Evolutionary conservation across 371 early-diverging fungal species (phyloP), one percentile per base, ranked within the genome.

Genomic region (Apophysomyces variabilis): DNA sequence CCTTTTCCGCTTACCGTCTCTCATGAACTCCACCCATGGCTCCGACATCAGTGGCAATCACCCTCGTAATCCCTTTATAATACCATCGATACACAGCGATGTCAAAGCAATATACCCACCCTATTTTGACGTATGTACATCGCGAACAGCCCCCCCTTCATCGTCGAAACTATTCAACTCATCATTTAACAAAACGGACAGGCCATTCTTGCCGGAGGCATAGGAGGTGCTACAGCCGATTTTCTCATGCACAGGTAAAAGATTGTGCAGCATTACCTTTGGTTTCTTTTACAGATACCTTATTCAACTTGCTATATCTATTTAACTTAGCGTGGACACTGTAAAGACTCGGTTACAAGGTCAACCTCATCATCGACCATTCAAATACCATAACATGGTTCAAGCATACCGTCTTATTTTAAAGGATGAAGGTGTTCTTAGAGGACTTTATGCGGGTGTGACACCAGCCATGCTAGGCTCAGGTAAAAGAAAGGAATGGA

Each of bases 271-370:
- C 5, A 36, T 38, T 60, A 44, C 12, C 14, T 12, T 43, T 26
- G 1, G 32, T 26, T 26, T 26, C 3, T 26, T 26, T 26, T 26
- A 26, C 32, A 3, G 1, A 26, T 26, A 26, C 32, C 32, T 26
- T 26, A 26, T 26, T 26, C 32, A 26, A 26, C 32, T 26, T 1
- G 32, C 32, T 26, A 26, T 26, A 26, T 26, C 32, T 26, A 3
- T 26, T 1, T 26, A 26, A 57, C 13, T 45, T 70, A 87, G 87
- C 64, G 85, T 88, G 26, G 93, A 93, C 74, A 92, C 92, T 7
- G 89, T 93, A 60, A 93, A 93, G 70, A 93, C 93, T 14, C 82
- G 92, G 38, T 69, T 93, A 63, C 89, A 89, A 67, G 88, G 90
- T 26, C 87, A 89, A 67, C 87, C 87, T 5, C 77, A 84, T 59